Base-by-base conservation (phyloP, 208 protist species). In the Leishmania gerbilli region DNA sequence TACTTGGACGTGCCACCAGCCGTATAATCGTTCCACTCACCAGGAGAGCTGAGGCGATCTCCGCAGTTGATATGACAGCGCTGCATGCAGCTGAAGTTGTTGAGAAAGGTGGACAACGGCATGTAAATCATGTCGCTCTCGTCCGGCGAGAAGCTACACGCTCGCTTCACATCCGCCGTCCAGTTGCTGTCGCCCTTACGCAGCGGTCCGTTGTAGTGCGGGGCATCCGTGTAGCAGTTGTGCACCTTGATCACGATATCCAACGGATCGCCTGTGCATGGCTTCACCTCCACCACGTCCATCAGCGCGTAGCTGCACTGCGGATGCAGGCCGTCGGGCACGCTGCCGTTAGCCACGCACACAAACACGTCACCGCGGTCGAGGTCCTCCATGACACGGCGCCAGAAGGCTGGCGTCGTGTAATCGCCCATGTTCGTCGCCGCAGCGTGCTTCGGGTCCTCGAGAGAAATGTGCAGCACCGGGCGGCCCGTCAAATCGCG, bases 61-160 rank as follows among this genome's bases (percentile, higher is more conserved):
- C 93, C 93, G 71, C 91, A 96, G 88, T 95, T 95, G 82, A 96
- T 92, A 81, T 94, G 90, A 84, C 93, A 96, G 31, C 90, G 91
- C 81, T 95, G 91, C 88, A 96, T 92, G 81, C 90, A 90, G 75
- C 84, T 89, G 84, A 96, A 96, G 86, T 96, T 93, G 47, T 85
- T 79, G 67, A 96, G 87, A 80, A 96, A 96, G 47, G 80, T 87
- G n/a, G 82, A 81, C 72, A 95, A 82, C 53, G 93, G 93, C 77
- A 95, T 77, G 84, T 87, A 92, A 51, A 95, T 86, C 76, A 84
- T 82, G 68, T 91, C 86, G 27, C 45, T 80, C 77, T 91, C 88
- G 37, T 89, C 84, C 15, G 80, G 49, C 68, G 82, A 79, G 81
- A 90, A 93, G 47, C 88, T 62, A 79, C 90, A 93, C 68, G 85